A percentile compares a stretch with the other conserved stretches of the same genome.
Evolutionary conservation across 2,329 filamentous ascomycete species (phyloP).

Genomic region (Septoria linicola): DNA sequence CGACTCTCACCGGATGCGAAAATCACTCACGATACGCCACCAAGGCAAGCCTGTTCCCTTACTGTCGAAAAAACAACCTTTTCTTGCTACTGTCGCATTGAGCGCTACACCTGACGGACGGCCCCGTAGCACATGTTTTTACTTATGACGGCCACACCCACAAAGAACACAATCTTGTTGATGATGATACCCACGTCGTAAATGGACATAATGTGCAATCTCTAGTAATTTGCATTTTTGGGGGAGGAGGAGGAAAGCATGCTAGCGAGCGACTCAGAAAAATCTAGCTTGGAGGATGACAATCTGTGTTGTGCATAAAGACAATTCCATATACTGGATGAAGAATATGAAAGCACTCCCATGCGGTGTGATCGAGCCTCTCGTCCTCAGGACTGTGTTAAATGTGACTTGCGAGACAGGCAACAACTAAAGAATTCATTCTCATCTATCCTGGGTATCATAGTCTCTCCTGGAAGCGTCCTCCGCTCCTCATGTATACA

Average conservation of each 20-base stretch:
- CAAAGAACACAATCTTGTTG: slow-evolving; percentile 9
- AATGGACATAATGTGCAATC: slow-evolving; percentile 17
- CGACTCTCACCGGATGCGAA: neutral
- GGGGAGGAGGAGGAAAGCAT: neutral
- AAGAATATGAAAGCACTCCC: neutral
- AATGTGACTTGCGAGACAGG: neutral
- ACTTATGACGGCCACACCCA: slow-evolving; percentile 1
- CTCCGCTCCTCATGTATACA: neutral
- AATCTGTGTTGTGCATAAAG: too few relatives aligned
- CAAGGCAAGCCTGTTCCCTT: neutral
- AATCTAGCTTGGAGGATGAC: neutral
- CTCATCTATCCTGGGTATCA: slow-evolving; percentile 13
- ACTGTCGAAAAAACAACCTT: neutral
- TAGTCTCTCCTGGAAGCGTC: neutral
- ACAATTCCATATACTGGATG: too few relatives aligned
- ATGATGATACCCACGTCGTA: slow-evolving; percentile 23
- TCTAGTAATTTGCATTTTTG: slow-evolving; percentile 3
- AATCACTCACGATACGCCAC: neutral
- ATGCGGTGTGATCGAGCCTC: neutral
- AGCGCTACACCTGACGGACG: slow-evolving; percentile 5
- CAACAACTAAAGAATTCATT: neutral
- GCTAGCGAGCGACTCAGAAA: neutral
- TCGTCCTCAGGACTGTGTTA: neutral
- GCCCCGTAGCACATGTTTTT: neutral
- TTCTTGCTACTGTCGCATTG: slow-evolving; percentile 6